Conservation (phyloP, 768 basidiomycete genomes). For the Tylopilus subfusipes region DNA sequence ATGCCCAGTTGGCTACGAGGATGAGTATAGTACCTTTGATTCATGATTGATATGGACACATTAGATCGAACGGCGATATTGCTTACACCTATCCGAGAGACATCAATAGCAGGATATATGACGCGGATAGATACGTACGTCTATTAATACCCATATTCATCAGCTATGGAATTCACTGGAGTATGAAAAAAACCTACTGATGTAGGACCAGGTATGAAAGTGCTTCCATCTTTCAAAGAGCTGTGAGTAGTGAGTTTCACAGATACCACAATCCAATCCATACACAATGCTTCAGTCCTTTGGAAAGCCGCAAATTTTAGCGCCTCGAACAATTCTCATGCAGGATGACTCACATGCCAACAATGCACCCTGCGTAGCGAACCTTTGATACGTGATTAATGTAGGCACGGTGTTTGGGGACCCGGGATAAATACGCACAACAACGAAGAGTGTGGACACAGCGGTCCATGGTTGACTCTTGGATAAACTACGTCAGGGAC, state of each 20-base stretch:
- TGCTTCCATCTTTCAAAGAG: slow-evolving; percentile 8
- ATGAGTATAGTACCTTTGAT: not conserved
- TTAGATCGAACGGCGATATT: not conserved
- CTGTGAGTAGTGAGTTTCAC: not conserved
- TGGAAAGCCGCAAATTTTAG: not conserved
- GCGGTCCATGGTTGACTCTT: slow-evolving; percentile 7
- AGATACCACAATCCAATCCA: not conserved
- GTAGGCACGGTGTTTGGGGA: not conserved
- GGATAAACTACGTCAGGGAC: not conserved
- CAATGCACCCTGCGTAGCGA: slow-evolving; percentile 14
- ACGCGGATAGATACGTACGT: not conserved
- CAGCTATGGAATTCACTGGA: not conserved
- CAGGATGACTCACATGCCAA: slow-evolving; percentile 7
- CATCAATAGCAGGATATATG: not conserved
- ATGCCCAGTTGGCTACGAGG: not conserved
- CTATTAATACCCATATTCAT: not conserved
- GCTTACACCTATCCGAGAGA: not conserved
- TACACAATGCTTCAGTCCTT: slow-evolving; percentile 10
- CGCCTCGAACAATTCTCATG: not conserved
- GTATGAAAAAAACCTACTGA: not conserved
- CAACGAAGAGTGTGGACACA: slow-evolving; percentile 10
- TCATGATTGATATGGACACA: not conserved
- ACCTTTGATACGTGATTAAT: slow-evolving; percentile 9
- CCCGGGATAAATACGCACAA: slow-evolving; percentile 10
- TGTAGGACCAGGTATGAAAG: slow-evolving; percentile 18